Percentiles rank a stretch among this genome's conserved stretches.
These are phyloP conservation scores for Phylloporus sp. DNA, from an alignment of 768 basidiomycete genomes.

Conservation along the genomic window DNA sequence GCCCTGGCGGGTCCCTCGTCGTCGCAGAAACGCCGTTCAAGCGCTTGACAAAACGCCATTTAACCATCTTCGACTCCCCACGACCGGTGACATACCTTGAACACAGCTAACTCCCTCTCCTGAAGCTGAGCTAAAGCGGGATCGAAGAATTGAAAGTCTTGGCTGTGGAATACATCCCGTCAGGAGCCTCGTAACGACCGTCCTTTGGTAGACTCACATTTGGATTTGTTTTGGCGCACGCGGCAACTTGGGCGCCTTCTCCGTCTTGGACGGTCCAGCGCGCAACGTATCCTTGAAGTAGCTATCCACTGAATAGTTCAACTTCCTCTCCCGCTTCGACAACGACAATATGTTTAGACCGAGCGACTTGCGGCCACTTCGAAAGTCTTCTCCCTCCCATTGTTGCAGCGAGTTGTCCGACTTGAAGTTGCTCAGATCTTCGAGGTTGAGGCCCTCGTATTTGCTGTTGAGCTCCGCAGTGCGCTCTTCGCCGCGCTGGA, in stretches of 20 bases:
- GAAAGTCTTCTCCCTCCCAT: slow-evolving; percentile 96
- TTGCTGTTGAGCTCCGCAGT: slow-evolving; percentile 85
- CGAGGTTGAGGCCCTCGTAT: slow-evolving; percentile 87
- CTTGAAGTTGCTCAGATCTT: slow-evolving; percentile 96
- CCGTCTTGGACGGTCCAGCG: slow-evolving; percentile 68
- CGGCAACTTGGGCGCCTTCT: slow-evolving; percentile 79
- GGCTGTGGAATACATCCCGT: slow-evolving; percentile 38
- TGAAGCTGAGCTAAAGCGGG: slow-evolving; percentile 74
- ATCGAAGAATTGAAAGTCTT: slow-evolving; percentile 98
- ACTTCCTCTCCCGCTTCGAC: slow-evolving; percentile 90
- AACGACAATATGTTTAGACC: slow-evolving; percentile 78
- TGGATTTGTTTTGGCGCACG: slow-evolving; percentile 84
- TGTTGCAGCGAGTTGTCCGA: slow-evolving; percentile 86
- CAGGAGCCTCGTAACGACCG: neutral
- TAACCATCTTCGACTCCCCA: neutral
- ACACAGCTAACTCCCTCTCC: slow-evolving; percentile 78
- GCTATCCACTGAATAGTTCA: slow-evolving; percentile 90
- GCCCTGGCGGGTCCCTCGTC: slow-evolving; percentile 57
- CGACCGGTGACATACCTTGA: slow-evolving; percentile 46
- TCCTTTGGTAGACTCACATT: slow-evolving; percentile 48
- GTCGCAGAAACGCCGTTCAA: slow-evolving; percentile 64
- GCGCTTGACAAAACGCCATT: slow-evolving; percentile 39
- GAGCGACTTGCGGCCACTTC: slow-evolving; percentile 62
- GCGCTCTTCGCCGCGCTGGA: slow-evolving; percentile 83
- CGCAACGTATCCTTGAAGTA: slow-evolving; percentile 94